phyloP scores from a whole-genome alignment of 257 asterid species.

The Datura wrightii region DNA sequence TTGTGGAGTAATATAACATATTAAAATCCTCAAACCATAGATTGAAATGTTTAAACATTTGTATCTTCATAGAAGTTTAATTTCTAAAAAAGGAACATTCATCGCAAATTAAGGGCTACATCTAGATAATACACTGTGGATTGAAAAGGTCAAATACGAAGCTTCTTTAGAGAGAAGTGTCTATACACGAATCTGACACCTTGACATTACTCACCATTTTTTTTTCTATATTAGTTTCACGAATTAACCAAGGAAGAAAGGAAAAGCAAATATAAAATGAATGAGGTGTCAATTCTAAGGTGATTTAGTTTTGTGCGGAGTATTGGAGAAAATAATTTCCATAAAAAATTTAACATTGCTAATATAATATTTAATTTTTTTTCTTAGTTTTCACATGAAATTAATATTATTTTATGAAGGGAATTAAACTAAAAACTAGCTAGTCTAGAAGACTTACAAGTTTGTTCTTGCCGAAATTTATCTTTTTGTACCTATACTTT shows the following conservation, averaged over 20 bases:
- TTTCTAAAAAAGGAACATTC: not conserved
- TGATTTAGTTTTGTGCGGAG: not conserved
- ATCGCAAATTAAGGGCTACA: not conserved
- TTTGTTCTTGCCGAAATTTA: too few relatives aligned
- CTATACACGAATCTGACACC: not conserved
- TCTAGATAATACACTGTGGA: not conserved
- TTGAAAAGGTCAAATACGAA: not conserved
- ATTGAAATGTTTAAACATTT: not conserved
- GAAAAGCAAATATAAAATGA: not conserved
- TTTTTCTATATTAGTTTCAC: not conserved
- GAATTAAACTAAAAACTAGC: too few relatives aligned
- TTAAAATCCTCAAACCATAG: not conserved
- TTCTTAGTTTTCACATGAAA: too few relatives aligned
- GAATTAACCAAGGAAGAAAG: not conserved
- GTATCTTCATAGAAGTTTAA: not conserved
- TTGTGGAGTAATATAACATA: constrained; percentile 7
- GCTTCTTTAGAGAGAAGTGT: not conserved
- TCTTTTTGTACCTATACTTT: too few relatives aligned
- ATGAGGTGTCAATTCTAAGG: not conserved
- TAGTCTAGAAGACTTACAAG: too few relatives aligned
- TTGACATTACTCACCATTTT: not conserved
- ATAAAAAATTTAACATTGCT: not conserved
- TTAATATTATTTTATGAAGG: too few relatives aligned
- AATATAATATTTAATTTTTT: too few relatives aligned
- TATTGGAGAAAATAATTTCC: not conserved